phyloP scores from a whole-genome alignment of 164 flowering plant genomes.

The Amborella trichopoda region DNA sequence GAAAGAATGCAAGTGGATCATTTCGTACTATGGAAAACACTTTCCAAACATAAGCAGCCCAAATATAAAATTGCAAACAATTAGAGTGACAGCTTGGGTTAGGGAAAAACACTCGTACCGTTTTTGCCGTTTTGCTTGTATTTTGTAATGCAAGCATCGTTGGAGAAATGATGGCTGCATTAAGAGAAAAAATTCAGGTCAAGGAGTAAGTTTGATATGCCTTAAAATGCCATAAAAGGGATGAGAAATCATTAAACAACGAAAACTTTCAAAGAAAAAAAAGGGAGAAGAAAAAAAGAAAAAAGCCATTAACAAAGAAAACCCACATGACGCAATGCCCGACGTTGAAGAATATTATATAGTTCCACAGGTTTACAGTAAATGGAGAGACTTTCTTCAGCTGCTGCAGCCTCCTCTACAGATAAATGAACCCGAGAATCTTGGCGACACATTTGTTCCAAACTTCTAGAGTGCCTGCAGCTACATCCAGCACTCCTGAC shows the following conservation, averaged over 20 bases:
- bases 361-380: constrained; percentile 98
- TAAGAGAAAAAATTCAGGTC: constrained; percentile 2
- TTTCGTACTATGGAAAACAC: no score
- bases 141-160: constrained; percentile 73
- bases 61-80: no score
- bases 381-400: constrained; percentile 75
- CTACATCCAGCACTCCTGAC: constrained; percentile 23
- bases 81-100: no score
- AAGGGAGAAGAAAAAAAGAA: not conserved
- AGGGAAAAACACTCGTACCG: constrained; percentile 35
- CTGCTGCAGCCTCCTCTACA: constrained; percentile 65
- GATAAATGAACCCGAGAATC: constrained; percentile 58
- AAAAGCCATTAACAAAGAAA: not conserved
- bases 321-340: constrained; percentile 59
- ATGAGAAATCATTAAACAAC: not conserved
- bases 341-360: constrained; percentile 91
- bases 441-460: constrained; percentile 65
- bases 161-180: constrained; percentile 80
- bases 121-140: constrained; percentile 52
- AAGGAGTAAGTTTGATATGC: no score
- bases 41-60: no score
- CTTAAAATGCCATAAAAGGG: no score
- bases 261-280: not conserved
- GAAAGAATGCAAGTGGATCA: no score
- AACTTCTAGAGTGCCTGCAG: constrained; percentile 30